Evolutionary conservation across 805 yeast species (phyloP).

Genomic region (Monosporozyma aerobia): DNA sequence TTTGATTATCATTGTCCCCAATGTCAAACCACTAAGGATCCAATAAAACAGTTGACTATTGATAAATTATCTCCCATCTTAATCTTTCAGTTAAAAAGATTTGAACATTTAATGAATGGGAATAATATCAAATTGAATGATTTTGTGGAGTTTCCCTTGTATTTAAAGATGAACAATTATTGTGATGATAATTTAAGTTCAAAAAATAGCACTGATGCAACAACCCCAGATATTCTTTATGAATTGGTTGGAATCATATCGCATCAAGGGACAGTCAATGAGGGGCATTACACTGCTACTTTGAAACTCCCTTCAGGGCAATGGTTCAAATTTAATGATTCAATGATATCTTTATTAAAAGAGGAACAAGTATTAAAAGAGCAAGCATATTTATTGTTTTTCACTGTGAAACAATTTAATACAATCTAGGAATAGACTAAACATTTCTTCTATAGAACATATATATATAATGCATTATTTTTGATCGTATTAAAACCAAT

Average conservation of each 20-base stretch:
- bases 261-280: conserved; percentile 87
- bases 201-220: conserved; percentile 3
- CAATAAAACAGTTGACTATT: conserved; percentile 63
- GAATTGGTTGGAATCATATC: conserved; percentile 82
- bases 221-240: conserved; percentile 41
- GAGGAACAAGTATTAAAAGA: conserved; percentile 57
- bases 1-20: conserved; percentile 58
- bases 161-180: conserved; percentile 63
- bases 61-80: conserved; percentile 67
- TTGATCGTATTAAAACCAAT: background rate
- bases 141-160: conserved; percentile 62
- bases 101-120: conserved; percentile 35
- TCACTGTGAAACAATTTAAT: conserved; percentile 34
- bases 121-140: conserved; percentile 63
- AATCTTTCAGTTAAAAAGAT: conserved; percentile 74
- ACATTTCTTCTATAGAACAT: background rate
- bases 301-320: conserved; percentile 61
- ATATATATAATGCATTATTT: background rate
- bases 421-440: background rate
- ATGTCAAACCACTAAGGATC: conserved; percentile 56
- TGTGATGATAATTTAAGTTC: conserved; percentile 13
- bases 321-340: conserved; percentile 92
- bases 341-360: conserved; percentile 59
- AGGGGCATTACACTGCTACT: conserved; percentile 87
- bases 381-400: conserved; percentile 74